A percentile compares a stretch with the other conserved stretches of the same genome.
phyloP scores from a whole-genome alignment of 768 basidiomycete species.

The Tubosaeta sp. region DNA sequence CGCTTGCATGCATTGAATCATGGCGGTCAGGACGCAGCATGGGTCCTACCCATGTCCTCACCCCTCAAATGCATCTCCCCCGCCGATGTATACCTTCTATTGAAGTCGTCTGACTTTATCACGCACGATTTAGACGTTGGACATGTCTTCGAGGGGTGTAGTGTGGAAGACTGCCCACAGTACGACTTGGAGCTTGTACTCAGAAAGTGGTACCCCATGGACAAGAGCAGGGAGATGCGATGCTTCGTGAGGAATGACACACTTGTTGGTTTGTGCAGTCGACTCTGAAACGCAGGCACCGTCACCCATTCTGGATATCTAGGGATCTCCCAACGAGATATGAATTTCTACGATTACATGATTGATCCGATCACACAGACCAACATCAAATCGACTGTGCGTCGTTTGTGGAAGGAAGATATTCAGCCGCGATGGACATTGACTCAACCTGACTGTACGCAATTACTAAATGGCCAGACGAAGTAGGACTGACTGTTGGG shows the following conservation, averaged over 20 bases:
- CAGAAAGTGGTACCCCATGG: constrained; percentile 86
- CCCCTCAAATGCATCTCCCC: constrained; percentile 86
- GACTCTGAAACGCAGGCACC: not conserved
- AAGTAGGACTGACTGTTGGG: not conserved
- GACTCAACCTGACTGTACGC: constrained; percentile 60
- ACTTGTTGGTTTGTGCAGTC: constrained; percentile 50
- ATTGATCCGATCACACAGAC: constrained; percentile 53
- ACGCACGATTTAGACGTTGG: constrained; percentile 66
- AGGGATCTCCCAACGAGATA: constrained; percentile 88
- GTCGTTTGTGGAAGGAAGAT: constrained; percentile 62
- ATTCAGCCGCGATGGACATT: constrained; percentile 58
- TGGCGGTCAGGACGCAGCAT: constrained; percentile 74
- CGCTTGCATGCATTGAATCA: not conserved
- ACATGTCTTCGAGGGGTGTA: constrained; percentile 66
- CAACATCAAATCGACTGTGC: constrained; percentile 50
- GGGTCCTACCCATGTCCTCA: constrained; percentile 80
- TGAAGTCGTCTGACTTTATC: constrained; percentile 92
- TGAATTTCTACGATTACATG: constrained; percentile 84
- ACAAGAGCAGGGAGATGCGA: constrained; percentile 78
- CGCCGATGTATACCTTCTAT: constrained; percentile 83
- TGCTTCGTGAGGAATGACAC: constrained; percentile 79
- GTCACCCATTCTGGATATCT: not conserved
- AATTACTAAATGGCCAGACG: not conserved
- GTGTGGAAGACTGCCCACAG: constrained; percentile 7
- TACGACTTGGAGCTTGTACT: constrained; percentile 83